Evolutionary conservation across 2,329 filamentous ascomycete genomes (phyloP).

Genomic region (Aureobasidium sp.): DNA sequence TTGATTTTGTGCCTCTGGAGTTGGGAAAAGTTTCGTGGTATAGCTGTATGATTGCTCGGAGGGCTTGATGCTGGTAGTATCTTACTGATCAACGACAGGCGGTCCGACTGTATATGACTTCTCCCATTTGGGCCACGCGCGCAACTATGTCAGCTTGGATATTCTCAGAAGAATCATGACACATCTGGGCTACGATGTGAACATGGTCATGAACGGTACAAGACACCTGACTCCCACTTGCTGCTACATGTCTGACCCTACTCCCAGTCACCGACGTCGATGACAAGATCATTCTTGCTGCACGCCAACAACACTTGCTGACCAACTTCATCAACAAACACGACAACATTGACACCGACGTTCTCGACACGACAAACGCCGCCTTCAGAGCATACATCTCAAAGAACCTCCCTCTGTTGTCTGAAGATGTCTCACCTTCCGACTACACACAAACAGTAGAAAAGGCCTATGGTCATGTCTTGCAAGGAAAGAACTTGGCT

Average conservation of each 20-base stretch:
- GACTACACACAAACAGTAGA: constrained; percentile 43
- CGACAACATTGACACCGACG: constrained; percentile 35
- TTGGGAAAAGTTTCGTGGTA: constrained; percentile 74
- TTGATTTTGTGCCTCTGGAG: constrained; percentile 67
- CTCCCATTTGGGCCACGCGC: constrained; percentile 21
- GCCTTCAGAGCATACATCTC: constrained; percentile 54
- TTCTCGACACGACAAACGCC: constrained; percentile 42
- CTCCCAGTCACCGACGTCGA: constrained; percentile 35
- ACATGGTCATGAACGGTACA: constrained; percentile 61
- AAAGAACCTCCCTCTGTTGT: constrained; percentile 58
- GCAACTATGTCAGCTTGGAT: constrained; percentile 87
- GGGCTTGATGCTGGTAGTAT: not conserved
- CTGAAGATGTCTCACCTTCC: constrained; percentile 31
- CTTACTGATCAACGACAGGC: not conserved
- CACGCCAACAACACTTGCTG: constrained; percentile 73
- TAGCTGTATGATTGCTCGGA: constrained; percentile 50
- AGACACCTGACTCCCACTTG: not conserved
- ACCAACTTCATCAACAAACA: constrained; percentile 56
- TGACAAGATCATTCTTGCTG: constrained; percentile 54
- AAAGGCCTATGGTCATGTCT: constrained; percentile 47
- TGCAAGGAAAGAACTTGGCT: constrained; percentile 49
- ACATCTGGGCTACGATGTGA: constrained; percentile 75
- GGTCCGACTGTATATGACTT: constrained; percentile 1
- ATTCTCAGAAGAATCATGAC: constrained; percentile 76
- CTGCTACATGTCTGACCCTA: not conserved